A percentile compares a stretch with the other conserved stretches of the same genome.
Evolutionary conservation across 2,329 filamentous ascomycete genomes (phyloP).

Genomic region (Ophiocordyceps camponoti-leonardi): DNA sequence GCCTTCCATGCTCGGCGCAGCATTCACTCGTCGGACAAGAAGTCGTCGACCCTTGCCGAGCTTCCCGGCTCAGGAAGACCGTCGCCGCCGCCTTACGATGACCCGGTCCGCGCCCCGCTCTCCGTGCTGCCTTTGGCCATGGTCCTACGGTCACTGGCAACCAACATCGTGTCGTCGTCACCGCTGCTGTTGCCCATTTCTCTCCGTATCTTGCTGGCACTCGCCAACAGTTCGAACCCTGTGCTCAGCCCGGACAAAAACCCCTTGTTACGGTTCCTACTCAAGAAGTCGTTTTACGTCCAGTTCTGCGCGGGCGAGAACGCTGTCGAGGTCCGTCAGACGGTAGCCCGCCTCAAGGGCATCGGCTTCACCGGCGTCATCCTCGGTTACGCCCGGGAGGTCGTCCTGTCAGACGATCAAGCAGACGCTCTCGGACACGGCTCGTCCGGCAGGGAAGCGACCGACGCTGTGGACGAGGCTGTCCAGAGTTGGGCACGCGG

Average conservation of each 20-base stretch:
- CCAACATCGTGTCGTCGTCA: constrained; percentile 54
- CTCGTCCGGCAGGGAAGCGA: constrained; percentile 28
- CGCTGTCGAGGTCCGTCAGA: constrained; percentile 46
- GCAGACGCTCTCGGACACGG: constrained; percentile 23
- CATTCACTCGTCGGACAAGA: constrained; percentile 20
- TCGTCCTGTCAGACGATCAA: constrained; percentile 47
- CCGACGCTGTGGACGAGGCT: constrained; percentile 36
- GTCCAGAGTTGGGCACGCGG: constrained; percentile 57
- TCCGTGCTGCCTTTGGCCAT: constrained; percentile 49
- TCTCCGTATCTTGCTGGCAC: constrained; percentile 45
- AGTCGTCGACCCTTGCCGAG: constrained; percentile 17
- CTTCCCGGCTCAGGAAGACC: constrained; percentile 11
- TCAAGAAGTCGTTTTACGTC: constrained; percentile 74
- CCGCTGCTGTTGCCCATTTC: constrained; percentile 52
- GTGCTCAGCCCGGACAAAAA: constrained; percentile 63
- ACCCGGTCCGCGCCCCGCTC: constrained; percentile 27
- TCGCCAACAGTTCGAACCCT: constrained; percentile 51
- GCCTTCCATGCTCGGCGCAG: constrained; percentile 6
- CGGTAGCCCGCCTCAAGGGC: constrained; percentile 46
- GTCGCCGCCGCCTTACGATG: constrained; percentile 7
- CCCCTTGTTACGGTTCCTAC: constrained; percentile 46
- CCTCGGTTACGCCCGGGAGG: constrained; percentile 67
- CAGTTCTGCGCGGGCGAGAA: constrained; percentile 84
- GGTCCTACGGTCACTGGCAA: constrained; percentile 51
- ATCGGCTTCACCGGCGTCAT: constrained; percentile 76